Evolutionary conservation across 257 asterid genomes (phyloP).

Genomic region (Lithospermum erythrorhizon): DNA sequence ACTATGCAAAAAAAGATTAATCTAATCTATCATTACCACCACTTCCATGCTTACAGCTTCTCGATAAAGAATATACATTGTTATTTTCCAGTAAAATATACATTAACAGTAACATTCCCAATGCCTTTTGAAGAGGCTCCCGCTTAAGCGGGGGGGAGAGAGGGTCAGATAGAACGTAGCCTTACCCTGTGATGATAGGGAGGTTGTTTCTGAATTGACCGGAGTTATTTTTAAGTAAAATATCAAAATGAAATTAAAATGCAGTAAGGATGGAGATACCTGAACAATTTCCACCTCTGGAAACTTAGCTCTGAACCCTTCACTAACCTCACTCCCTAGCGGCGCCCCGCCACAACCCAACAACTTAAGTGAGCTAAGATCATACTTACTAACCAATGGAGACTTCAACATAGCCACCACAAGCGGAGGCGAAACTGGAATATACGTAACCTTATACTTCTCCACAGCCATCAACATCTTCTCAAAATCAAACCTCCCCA

Average conservation of each 20-base stretch:
- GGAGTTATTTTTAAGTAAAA: too few relatives aligned
- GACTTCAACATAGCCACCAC: slow-evolving; percentile 77
- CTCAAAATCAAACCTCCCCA: slow-evolving; percentile 61
- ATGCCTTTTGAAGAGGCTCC: too few relatives aligned
- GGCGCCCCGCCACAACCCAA: slow-evolving; percentile 92
- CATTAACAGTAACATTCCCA: too few relatives aligned
- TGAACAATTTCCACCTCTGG: slow-evolving; percentile 48
- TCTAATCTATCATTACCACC: background rate
- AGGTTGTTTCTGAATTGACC: too few relatives aligned
- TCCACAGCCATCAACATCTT: slow-evolving; percentile 60
- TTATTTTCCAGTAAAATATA: too few relatives aligned
- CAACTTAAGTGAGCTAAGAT: slow-evolving; percentile 46
- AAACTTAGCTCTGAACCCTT: slow-evolving; percentile 44
- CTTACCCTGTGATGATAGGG: too few relatives aligned
- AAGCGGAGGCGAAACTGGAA: slow-evolving; percentile 86
- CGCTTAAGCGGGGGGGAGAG: too few relatives aligned
- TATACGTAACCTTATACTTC: slow-evolving; percentile 44
- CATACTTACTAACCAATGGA: slow-evolving; percentile 55
- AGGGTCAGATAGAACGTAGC: too few relatives aligned
- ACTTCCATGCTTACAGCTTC: background rate
- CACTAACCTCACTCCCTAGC: slow-evolving; percentile 68
- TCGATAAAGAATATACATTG: too few relatives aligned
- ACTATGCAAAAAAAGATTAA: too few relatives aligned
- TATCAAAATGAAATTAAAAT: too few relatives aligned
- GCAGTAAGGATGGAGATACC: slow-evolving; percentile 25